A percentile compares a stretch with the other conserved stretches of the same genome.
phyloP scores from a whole-genome alignment of 306 rosid genomes.

The Adenanthera pavonina region DNA sequence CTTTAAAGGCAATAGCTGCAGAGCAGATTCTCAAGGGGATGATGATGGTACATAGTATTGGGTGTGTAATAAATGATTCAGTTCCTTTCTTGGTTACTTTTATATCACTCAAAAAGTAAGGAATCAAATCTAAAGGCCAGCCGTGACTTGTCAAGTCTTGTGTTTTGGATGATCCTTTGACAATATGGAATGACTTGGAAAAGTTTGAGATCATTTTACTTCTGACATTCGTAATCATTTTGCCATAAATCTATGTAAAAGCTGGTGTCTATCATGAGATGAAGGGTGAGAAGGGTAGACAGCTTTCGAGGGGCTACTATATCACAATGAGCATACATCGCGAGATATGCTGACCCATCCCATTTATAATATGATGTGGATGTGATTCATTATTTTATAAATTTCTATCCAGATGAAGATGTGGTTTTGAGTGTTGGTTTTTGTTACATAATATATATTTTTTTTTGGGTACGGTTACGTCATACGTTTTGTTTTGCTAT shows the following conservation, averaged over 20 bases:
- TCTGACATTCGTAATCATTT: neutral
- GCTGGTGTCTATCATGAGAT: neutral
- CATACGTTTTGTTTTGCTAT: no score
- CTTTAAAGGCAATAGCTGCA: conserved; percentile 24
- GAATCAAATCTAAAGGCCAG: neutral
- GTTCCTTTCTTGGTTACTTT: conserved; percentile 16
- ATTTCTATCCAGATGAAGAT: no score
- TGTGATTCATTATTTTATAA: no score
- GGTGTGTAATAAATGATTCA: conserved; percentile 31
- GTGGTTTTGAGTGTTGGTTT: no score
- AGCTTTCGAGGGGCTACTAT: neutral
- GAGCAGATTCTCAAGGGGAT: conserved; percentile 30
- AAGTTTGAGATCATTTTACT: neutral
- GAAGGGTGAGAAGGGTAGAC: neutral
- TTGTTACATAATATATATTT: no score
- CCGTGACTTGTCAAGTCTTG: neutral
- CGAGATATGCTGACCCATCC: no score
- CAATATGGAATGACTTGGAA: neutral
- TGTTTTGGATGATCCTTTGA: neutral
- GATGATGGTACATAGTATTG: conserved; percentile 40
- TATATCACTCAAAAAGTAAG: neutral
- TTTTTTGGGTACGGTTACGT: no score
- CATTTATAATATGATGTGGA: no score
- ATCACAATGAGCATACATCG: neutral
- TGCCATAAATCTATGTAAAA: neutral